Percentiles rank a stretch among this genome's conserved stretches.
Conservation (phyloP, 1,284 basidiomycete species). For the Bjerkandera adusta region DNA sequence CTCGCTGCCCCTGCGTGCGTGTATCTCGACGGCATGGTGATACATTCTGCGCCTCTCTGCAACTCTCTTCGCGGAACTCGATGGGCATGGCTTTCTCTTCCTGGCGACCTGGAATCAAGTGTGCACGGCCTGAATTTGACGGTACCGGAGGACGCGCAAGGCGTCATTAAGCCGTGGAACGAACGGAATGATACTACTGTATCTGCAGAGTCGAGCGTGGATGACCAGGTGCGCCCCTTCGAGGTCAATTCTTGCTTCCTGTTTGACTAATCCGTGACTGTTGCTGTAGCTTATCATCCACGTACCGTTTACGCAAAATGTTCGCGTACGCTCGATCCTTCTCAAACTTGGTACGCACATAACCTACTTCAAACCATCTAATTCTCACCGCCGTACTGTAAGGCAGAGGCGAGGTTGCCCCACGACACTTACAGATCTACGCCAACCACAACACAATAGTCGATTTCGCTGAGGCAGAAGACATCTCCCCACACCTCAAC, state of each 20-base stretch:
- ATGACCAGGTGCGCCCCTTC: slow-evolving; percentile 60
- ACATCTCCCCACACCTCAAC: slow-evolving; percentile 64
- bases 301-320: slow-evolving; percentile 76
- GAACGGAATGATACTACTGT: slow-evolving; percentile 64
- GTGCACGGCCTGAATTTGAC: slow-evolving; percentile 77
- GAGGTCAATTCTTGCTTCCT: not conserved
- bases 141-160: slow-evolving; percentile 73
- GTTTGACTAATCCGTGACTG: slow-evolving; percentile 1
- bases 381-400: slow-evolving; percentile 5
- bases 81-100: too few species aligned
- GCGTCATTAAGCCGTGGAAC: slow-evolving; percentile 77
- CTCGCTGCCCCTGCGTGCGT: slow-evolving; percentile 5
- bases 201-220: slow-evolving; percentile 72
- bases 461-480: slow-evolving; percentile 72
- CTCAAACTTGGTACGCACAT: slow-evolving; percentile 64
- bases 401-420: slow-evolving; percentile 73
- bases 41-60: not conserved
- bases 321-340: slow-evolving; percentile 68
- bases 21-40: not conserved
- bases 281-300: slow-evolving; percentile 68
- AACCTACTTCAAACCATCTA: not conserved
- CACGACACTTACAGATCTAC: slow-evolving; percentile 65
- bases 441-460: slow-evolving; percentile 71
- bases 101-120: slow-evolving; percentile 41
- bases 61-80: too few species aligned